Evolutionary conservation across 2,329 filamentous ascomycete species (phyloP).

Genomic region (Stenocarpella maydis): DNA sequence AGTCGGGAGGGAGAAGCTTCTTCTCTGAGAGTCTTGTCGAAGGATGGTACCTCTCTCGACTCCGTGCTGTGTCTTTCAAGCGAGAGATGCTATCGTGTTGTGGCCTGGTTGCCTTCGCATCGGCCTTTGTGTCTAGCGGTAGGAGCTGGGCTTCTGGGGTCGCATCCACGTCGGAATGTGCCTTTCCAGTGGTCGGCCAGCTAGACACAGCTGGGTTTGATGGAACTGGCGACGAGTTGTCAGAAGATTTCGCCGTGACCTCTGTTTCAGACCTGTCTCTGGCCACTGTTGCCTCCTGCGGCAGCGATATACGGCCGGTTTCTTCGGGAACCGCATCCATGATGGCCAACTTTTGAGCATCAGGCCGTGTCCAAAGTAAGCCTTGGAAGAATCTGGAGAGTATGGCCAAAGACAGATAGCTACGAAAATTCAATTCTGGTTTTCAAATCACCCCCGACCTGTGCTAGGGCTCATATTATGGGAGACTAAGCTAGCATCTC

Average conservation of each 20-base stretch:
- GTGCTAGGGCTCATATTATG: background rate
- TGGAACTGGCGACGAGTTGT: background rate
- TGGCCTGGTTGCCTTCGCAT: background rate
- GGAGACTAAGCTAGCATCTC: background rate
- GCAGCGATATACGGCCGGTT: background rate
- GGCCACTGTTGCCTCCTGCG: background rate
- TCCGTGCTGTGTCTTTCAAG: background rate
- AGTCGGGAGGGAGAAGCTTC: background rate
- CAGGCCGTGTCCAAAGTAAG: background rate
- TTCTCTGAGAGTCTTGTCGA: background rate
- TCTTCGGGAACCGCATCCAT: background rate
- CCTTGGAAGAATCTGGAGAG: too few relatives aligned
- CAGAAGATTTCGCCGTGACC: too few relatives aligned
- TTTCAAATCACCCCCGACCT: too few relatives aligned
- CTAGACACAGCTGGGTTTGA: background rate
- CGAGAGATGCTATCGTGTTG: too few relatives aligned
- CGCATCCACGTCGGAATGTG: background rate
- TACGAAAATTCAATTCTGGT: background rate
- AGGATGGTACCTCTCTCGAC: background rate
- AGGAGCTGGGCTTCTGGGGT: background rate
- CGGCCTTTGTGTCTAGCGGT: background rate
- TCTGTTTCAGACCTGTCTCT: background rate
- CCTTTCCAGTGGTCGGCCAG: background rate
- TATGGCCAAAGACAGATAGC: background rate
- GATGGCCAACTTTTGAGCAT: background rate